Conservation (phyloP, 805 yeast species). For the Vanderwaltozyma polyspora region DNA sequence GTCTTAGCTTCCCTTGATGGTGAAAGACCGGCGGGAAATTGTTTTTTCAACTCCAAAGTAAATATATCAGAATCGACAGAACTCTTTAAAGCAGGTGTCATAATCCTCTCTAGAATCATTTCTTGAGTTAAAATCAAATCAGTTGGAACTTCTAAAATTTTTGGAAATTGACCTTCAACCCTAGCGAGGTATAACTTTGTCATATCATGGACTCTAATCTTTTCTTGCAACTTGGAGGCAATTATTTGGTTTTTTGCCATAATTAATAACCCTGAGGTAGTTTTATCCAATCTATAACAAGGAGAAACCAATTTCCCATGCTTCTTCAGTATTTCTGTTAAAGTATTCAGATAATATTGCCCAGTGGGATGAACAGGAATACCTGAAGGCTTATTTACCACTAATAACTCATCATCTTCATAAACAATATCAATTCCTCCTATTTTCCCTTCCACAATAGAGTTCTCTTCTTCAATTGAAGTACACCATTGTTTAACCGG, state of each 20-base stretch:
- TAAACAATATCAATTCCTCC: slow-evolving; percentile 50
- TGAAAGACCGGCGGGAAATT: slow-evolving; percentile 39
- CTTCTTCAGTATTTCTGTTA: slow-evolving; percentile 61
- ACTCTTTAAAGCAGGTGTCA: slow-evolving; percentile 4
- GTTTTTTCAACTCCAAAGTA: slow-evolving; percentile 60
- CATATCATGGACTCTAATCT: slow-evolving; percentile 50
- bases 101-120: no score
- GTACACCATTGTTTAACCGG: slow-evolving; percentile 42
- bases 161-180: slow-evolving; percentile 76
- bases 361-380: slow-evolving; percentile 96
- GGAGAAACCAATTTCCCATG: slow-evolving; percentile 53
- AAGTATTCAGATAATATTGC: slow-evolving; percentile 56
- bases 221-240: slow-evolving; percentile 60
- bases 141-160: not conserved
- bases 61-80: slow-evolving; percentile 36
- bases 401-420: slow-evolving; percentile 66
- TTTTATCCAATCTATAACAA: slow-evolving; percentile 78
- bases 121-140: no score
- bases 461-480: slow-evolving; percentile 6
- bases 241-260: slow-evolving; percentile 19
- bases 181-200: slow-evolving; percentile 72
- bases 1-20: slow-evolving; percentile 58
- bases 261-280: slow-evolving; percentile 86
- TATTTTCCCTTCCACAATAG: slow-evolving; percentile 7
- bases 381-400: slow-evolving; percentile 87